Base-by-base conservation (phyloP, 768 basidiomycete genomes). In the Mycena amicta region DNA sequence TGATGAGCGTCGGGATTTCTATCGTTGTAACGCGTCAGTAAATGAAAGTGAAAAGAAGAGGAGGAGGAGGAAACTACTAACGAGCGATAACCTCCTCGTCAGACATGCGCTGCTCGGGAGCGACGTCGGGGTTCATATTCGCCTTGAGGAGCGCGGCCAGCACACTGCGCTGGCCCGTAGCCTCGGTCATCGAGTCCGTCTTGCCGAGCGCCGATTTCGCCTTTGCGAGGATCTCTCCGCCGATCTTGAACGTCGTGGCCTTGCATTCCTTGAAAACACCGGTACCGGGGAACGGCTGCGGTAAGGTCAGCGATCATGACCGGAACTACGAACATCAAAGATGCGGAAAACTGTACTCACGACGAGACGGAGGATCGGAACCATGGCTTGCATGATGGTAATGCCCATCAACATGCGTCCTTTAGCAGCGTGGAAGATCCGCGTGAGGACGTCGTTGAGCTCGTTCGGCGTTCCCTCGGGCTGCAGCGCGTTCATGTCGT, bases 1-100 rank as follows among this genome's bases (percentile, higher is more conserved):
- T 74, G 11, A 87, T 64, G 69, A 86, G 84, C 0, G 85, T 86
- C 1, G 83, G 81, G 0, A 85, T 78, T 77, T 86, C 84, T 85
- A 62, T n/a, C 12, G 1, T 13, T 16, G 13, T 8, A 0, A 22
- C 13, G 25, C 30, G 26, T 23, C 52, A 13, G 16, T 29, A n/a
- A 23, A 47, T 15, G 30, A 3, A 28, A 31, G 13, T 37, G 43
- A 46, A 39, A 28, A 12, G 31, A 41, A 5, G 20, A 46, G 25
- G 43, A 33, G 2, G 2, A 23, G 13, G 2, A 11, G 12, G 12
- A 49, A 18, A 2, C 28, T 12, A 67, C 83, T 57, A 60, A 87
- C 79, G 79, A 49, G 77, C 71, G 1, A 87, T 57, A 8, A 90
- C 83, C 56, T 89, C 88, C 27, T 78, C 77, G 55, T 90, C 88